Conservation (phyloP, 495 filamentous ascomycete species). For the Astrothelium subdiscretum region DNA sequence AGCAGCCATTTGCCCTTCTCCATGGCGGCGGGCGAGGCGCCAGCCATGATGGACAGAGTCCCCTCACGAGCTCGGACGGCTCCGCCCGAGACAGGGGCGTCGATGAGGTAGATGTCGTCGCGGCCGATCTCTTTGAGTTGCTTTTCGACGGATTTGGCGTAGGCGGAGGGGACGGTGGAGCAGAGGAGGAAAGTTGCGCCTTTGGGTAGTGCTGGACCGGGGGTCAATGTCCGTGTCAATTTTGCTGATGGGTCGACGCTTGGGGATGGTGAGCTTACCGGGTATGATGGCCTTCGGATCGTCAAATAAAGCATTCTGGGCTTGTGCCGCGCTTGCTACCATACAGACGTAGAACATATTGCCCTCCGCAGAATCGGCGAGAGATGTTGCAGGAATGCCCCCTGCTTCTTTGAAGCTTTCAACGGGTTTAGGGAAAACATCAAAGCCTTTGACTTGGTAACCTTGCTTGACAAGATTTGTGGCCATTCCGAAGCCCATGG, state of each 20-base stretch:
- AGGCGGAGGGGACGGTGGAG: constrained; percentile 61
- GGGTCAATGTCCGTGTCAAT: constrained; percentile 25
- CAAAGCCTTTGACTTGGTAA: constrained; percentile 61
- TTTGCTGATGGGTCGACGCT: neutral
- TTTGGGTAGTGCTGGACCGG: constrained; percentile 18
- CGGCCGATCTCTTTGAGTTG: constrained; percentile 43
- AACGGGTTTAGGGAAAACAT: constrained; percentile 63
- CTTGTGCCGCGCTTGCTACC: constrained; percentile 68
- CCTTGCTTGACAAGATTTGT: constrained; percentile 60
- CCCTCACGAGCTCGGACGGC: constrained; percentile 60
- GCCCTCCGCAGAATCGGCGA: constrained; percentile 49
- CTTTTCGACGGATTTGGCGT: constrained; percentile 47
- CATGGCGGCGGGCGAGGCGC: constrained; percentile 46
- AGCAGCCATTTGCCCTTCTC: constrained; percentile 49
- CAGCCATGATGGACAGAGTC: constrained; percentile 71
- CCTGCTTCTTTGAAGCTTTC: constrained; percentile 56
- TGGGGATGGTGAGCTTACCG: neutral
- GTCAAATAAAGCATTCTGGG: constrained; percentile 52
- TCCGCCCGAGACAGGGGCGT: constrained; percentile 71
- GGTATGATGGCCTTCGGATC: constrained; percentile 41
- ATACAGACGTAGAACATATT: constrained; percentile 60
- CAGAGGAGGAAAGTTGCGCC: constrained; percentile 56
- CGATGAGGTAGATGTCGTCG: constrained; percentile 56
- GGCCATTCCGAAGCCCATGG: constrained; percentile 86
- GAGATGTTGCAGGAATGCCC: constrained; percentile 48